These are phyloP conservation scores for Erucastrum elatum DNA, from an alignment of 345 rosid species.

Conservation along the genomic window DNA sequence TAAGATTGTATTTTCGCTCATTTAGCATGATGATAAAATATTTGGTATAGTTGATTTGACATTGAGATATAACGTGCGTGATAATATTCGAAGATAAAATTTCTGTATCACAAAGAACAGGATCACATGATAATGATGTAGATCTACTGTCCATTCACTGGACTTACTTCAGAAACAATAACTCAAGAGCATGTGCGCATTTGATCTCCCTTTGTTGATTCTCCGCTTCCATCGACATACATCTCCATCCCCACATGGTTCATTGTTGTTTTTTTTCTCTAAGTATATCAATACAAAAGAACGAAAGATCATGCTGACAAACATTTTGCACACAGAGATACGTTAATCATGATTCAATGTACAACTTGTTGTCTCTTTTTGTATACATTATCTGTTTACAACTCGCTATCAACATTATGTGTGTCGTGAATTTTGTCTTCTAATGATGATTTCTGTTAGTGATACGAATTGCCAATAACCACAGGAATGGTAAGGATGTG, in stretches of 20 bases:
- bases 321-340: background rate
- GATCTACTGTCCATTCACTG: slow-evolving; percentile 20
- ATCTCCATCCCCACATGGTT: slow-evolving; percentile 33
- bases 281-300: background rate
- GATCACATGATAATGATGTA: slow-evolving; percentile 27
- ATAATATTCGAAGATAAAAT: slow-evolving; percentile 5
- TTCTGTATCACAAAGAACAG: slow-evolving; percentile 5
- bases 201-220: slow-evolving; percentile 40
- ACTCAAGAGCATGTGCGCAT: slow-evolving; percentile 26
- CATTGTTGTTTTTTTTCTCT: background rate
- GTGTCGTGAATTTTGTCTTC: background rate
- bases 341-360: slow-evolving; percentile 6
- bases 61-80: background rate
- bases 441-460: background rate
- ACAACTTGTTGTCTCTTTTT: background rate
- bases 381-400: background rate
- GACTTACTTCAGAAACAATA: slow-evolving; percentile 17
- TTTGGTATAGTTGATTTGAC: background rate
- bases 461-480: background rate
- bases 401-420: slow-evolving; percentile 3
- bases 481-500: background rate
- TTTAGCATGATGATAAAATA: background rate
- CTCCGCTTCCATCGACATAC: slow-evolving; percentile 37
- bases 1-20: background rate
- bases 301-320: background rate